Base-by-base conservation (phyloP, 2,329 filamentous ascomycete species). In the Fusarium sp. region DNA sequence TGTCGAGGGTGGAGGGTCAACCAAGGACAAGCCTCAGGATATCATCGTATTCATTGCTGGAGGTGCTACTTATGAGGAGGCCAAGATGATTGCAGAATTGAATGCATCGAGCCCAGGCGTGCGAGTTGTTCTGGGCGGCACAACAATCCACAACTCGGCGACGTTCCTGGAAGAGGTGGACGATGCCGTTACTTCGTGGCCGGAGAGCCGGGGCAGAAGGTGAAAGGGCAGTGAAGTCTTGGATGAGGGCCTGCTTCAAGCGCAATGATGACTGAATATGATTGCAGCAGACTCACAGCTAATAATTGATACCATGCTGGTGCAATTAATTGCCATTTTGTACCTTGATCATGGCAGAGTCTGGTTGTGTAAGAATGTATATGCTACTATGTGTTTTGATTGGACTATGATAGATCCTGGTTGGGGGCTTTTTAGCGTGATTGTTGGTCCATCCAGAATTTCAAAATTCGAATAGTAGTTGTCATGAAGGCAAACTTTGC, bases 1-100 rank as follows among this genome's bases (percentile, higher is more conserved):
- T 72, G 85, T 98, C 6, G 95, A 98, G 67, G 92, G 92, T 7
- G 89, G 90, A 14, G 90, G 91, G 3, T 87, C 91, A 11, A 97
- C 93, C 10, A 86, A 90, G 61, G 96, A 99, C 72, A 98, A 98
- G 74, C 95, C 95, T 4, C 95, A 99, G 74, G 96, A 99, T 73
- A 90, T 99, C 36, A 86, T 99, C 38, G 86, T 99, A 8, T 99
- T 99, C 72, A 93, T 99, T 71, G 83, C 97, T 21, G 95, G 95
- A 6, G 95, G 95, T 3, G 88, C 90, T 15, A 99, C 95, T 0
- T 99, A 97, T 71, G 95, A 99, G 75, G 95, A 99, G 76, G 93
- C 95, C 6, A 97, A 97, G 79, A 93, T 92, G 83, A 87, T 98
- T 35, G 92, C 95, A n/a, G 88, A 93, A 66, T 88, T 99, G 56